Conservation (phyloP, 1,284 basidiomycete genomes). For the Leccinum subrobustum region DNA sequence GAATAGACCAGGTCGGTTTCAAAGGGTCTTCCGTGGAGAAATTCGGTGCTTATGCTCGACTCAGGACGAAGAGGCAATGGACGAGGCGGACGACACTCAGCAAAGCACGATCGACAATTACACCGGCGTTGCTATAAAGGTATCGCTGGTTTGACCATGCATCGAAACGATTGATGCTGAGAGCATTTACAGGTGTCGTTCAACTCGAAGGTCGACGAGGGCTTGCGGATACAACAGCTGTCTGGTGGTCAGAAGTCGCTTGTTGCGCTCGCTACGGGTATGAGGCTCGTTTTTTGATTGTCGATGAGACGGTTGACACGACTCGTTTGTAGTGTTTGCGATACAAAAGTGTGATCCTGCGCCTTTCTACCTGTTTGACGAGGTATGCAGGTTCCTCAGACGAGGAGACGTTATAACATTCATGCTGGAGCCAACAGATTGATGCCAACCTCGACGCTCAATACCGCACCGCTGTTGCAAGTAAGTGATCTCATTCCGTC, state of each 20-base stretch:
- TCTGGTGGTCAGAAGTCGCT: slow-evolving; percentile 98
- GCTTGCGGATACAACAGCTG: slow-evolving; percentile 92
- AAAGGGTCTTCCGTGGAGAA: not conserved
- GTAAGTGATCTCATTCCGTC: slow-evolving; percentile 44
- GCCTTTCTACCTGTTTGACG: slow-evolving; percentile 99
- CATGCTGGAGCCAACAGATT: slow-evolving; percentile 50
- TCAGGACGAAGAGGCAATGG: slow-evolving; percentile 69
- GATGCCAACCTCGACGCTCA: slow-evolving; percentile 98
- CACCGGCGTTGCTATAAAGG: slow-evolving; percentile 95
- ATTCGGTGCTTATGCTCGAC: not conserved
- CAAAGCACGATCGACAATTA: slow-evolving; percentile 89
- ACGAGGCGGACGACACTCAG: slow-evolving; percentile 66
- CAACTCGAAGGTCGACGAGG: slow-evolving; percentile 97
- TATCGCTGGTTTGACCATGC: slow-evolving; percentile 1
- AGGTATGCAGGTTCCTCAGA: slow-evolving; percentile 46
- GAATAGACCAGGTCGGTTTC: slow-evolving; percentile 73
- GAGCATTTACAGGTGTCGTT: slow-evolving; percentile 78
- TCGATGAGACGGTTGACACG: not conserved
- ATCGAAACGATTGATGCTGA: not conserved
- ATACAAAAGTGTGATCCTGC: slow-evolving; percentile 99
- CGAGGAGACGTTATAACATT: not conserved
- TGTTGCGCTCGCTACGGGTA: slow-evolving; percentile 92
- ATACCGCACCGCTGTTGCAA: slow-evolving; percentile 94
- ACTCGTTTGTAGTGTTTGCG: slow-evolving; percentile 73
- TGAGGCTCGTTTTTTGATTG: slow-evolving; percentile 8